Evolutionary conservation across 371 early-diverging fungal genomes (phyloP), one percentile per base, ranked within the genome.

Genomic region (Mucor velutinosus): DNA sequence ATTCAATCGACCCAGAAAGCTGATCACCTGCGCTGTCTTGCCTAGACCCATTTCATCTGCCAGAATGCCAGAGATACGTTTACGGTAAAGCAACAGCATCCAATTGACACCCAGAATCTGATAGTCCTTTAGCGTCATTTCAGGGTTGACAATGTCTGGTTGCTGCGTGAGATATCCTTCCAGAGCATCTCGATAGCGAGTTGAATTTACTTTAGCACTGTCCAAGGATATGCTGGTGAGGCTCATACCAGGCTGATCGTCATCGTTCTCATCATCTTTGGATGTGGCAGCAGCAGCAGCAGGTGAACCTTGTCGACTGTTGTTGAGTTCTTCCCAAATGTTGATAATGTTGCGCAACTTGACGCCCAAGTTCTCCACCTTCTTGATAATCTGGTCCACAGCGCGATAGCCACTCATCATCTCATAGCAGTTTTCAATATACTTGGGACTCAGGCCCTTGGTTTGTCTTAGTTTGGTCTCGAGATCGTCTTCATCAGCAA

Each of bases 21-120:
- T 80, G 68, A 99, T 97, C 7, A 96, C 94, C 72, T 98, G 98
- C 8, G 96, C 92, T 4, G 99, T 98, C 77, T 99, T 99, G n/a
- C 99, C 99, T 11, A 99, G 88, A 7, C 98, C 99, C 96, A 95
- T 97, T 84, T 95, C 95, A 71, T 96, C 97, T 0, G 96, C 97
- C 27, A 97, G 76, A 66, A 97, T 96, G 5, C 96, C 94, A 3
- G 94, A 93, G 0, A 93, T 86, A 0, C 85, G 77, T 64, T 92
- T 90, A 32, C 90, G 83, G 79, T 94, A 93, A 29, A 97, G 76
- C 63, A 95, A 80, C 15, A 87, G 77, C 67, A 99, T 80, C 99
- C 99, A 99, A 67, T 93, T 93, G 45, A 99, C 81, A 25, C 99
- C 99, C 53, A 95, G 83, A 39, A 97, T 84, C 75, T 99, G 99